Percentiles rank a stretch among this genome's conserved stretches.
Conservation (phyloP, 768 basidiomycete species). For the Cubamyces sp. region DNA sequence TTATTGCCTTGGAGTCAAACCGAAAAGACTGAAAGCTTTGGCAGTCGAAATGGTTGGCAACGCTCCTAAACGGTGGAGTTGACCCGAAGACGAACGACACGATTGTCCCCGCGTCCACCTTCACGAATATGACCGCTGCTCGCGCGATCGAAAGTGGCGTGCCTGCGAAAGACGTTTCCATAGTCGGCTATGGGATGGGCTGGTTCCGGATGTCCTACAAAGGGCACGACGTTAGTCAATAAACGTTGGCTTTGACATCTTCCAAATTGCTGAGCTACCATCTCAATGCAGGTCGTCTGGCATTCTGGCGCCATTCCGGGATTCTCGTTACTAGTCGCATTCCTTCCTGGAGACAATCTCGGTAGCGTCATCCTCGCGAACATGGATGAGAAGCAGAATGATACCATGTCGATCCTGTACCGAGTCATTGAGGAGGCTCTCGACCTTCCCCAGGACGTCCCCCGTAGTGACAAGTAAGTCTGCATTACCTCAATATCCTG, state of each 20-base stretch:
- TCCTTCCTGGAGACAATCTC: slow-evolving; percentile 42
- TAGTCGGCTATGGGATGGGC: slow-evolving; percentile 46
- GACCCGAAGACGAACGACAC: slow-evolving; percentile 36
- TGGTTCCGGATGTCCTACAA: slow-evolving; percentile 44
- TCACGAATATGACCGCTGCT: slow-evolving; percentile 37
- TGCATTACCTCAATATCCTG: too few relatives aligned
- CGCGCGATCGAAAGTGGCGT: slow-evolving; percentile 32
- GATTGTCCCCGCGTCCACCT: slow-evolving; percentile 39
- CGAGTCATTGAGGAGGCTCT: slow-evolving; percentile 9
- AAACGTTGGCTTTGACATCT: too few relatives aligned
- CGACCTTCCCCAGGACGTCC: background rate
- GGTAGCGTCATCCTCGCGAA: slow-evolving; percentile 37
- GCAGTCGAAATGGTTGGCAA: slow-evolving; percentile 45
- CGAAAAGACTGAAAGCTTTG: background rate
- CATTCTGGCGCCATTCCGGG: slow-evolving; percentile 43
- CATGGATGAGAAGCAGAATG: slow-evolving; percentile 18
- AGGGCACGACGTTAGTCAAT: slow-evolving; percentile 43
- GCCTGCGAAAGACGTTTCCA: slow-evolving; percentile 28
- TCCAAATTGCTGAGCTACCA: background rate
- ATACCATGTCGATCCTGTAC: slow-evolving; percentile 1
- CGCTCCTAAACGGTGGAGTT: slow-evolving; percentile 41
- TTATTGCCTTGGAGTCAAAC: background rate
- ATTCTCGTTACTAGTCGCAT: slow-evolving; percentile 36
- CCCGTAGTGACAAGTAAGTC: background rate
- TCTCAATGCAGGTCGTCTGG: slow-evolving; percentile 35